Base-by-base conservation (phyloP, 202 grass and related monocot species). In the Saccharum hybrid region DNA sequence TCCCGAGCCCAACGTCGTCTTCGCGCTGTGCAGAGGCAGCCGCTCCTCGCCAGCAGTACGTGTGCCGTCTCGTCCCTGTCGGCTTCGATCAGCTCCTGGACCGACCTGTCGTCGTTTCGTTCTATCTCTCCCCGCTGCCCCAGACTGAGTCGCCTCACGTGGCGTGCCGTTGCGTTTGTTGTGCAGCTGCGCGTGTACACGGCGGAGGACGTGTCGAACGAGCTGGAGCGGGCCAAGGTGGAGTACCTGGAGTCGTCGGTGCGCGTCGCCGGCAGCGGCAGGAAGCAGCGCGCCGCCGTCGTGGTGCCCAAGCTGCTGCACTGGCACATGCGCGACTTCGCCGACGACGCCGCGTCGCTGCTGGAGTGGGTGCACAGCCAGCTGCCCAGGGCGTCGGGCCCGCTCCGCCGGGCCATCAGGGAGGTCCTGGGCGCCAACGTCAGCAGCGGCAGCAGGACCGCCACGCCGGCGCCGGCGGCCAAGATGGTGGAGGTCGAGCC, bases 311-410 rank as follows among this genome's bases (percentile, higher is more conserved):
- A 87, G 79, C 92, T 98, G 73, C 83, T 98, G 39, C 86, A 92
- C 83, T 98, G 90, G 92, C 92, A 98, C 87, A 98, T 90, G 96
- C 80, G 87, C 28, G 89, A 94, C 80, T 98, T 98, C 70, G 92
- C 96, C 45, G 92, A 98, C 78, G 89, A 94, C 63, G 85, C 72
- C 16, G 96, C 91, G 68, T 95, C 96, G 41, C 83, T 98, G 63
- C 77, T 98, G 13, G 96, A 98, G 84, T 98, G 96, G 96, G 85
- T 93, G 8, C 88, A 98, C 83, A 98, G 96, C 81, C 96, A 98
- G 81, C 86, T 98, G 59, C 95, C 92, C 0, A 66, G 80, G 43
- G 62, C 42, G 33, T 68, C 89, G 57, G 71, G 73, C 63, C 78
- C 74, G 21, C 86, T 93, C 4, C 88, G 90, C 75, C 74, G 85